phyloP scores from a whole-genome alignment of 345 rosid species.

The Camelina neglecta region DNA sequence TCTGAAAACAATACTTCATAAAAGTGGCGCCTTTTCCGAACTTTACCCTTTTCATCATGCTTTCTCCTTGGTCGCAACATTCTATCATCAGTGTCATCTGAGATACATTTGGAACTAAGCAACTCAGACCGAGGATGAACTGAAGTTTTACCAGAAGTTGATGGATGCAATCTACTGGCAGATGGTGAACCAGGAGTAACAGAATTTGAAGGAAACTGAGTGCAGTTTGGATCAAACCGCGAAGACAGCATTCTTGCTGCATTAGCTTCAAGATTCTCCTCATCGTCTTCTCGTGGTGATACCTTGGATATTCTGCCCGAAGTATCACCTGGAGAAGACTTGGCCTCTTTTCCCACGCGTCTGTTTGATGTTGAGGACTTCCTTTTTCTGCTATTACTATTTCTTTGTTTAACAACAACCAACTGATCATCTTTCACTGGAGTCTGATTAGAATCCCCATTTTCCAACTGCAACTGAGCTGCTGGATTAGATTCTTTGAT shows the following conservation, averaged over 20 bases:
- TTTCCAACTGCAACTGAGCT: slow-evolving; percentile 51
- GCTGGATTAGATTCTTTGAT: slow-evolving; percentile 45
- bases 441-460: slow-evolving; percentile 43
- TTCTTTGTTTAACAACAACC: slow-evolving; percentile 43
- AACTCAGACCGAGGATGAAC: slow-evolving; percentile 43
- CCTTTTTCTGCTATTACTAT: slow-evolving; percentile 61
- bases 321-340: slow-evolving; percentile 48
- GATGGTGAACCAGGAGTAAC: slow-evolving; percentile 54
- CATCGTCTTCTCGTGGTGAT: slow-evolving; percentile 69
- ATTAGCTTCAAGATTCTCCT: slow-evolving; percentile 95
- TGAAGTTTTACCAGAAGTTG: slow-evolving; percentile 49
- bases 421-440: slow-evolving; percentile 47
- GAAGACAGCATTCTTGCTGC: slow-evolving; percentile 98
- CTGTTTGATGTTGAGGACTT: slow-evolving; percentile 45
- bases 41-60: slow-evolving; percentile 58
- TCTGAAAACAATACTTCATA: slow-evolving; percentile 74
- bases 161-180: slow-evolving; percentile 45
- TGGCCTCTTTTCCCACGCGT: slow-evolving; percentile 48
- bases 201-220: slow-evolving; percentile 68
- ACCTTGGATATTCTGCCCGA: slow-evolving; percentile 48
- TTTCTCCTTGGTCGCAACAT: slow-evolving; percentile 72
- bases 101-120: slow-evolving; percentile 57
- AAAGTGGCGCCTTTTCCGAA: slow-evolving; percentile 82
- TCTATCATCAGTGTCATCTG: slow-evolving; percentile 68
- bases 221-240: slow-evolving; percentile 85